These are phyloP conservation scores for Asterionellopsis glacialis DNA, from an alignment of 108 stramenopile species.

Conservation along the genomic window DNA sequence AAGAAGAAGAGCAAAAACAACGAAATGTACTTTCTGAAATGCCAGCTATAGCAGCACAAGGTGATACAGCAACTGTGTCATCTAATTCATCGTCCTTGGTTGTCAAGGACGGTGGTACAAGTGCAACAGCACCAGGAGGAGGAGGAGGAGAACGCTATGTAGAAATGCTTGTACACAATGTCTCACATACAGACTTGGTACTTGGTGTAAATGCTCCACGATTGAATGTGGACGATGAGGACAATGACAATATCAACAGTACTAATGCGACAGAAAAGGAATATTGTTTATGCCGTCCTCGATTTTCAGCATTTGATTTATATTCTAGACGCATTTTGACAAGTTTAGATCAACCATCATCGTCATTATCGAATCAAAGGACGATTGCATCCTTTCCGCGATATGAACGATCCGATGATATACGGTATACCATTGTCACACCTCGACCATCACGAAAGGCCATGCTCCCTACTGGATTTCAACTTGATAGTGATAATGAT, in stretches of 20 bases:
- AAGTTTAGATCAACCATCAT: slow-evolving; percentile 2
- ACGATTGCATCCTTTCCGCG: slow-evolving; percentile 52
- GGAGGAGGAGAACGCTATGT: slow-evolving; percentile 32
- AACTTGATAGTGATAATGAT: slow-evolving; percentile 4
- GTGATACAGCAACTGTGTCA: no score
- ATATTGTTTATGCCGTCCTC: slow-evolving; percentile 64
- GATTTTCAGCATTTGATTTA: slow-evolving; percentile 79
- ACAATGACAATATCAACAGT: no score
- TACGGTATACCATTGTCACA: slow-evolving; percentile 52
- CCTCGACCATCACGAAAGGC: slow-evolving; percentile 31
- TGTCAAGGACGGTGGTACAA: no score
- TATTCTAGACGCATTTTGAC: slow-evolving; percentile 45
- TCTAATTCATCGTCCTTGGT: no score
- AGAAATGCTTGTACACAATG: slow-evolving; percentile 91
- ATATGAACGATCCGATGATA: slow-evolving; percentile 59
- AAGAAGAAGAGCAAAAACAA: background rate
- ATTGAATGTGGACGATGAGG: slow-evolving; percentile 1
- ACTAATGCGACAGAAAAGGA: slow-evolving; percentile 4
- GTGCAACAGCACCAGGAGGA: no score
- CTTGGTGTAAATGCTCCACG: slow-evolving; percentile 50
- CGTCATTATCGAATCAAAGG: slow-evolving; percentile 9
- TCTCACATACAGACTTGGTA: slow-evolving; percentile 91
- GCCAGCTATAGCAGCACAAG: background rate
- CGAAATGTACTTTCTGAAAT: background rate
- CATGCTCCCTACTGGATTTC: slow-evolving; percentile 59